Conservation (phyloP, 148 eudicot species). For the Chenopodium berlandieri region DNA sequence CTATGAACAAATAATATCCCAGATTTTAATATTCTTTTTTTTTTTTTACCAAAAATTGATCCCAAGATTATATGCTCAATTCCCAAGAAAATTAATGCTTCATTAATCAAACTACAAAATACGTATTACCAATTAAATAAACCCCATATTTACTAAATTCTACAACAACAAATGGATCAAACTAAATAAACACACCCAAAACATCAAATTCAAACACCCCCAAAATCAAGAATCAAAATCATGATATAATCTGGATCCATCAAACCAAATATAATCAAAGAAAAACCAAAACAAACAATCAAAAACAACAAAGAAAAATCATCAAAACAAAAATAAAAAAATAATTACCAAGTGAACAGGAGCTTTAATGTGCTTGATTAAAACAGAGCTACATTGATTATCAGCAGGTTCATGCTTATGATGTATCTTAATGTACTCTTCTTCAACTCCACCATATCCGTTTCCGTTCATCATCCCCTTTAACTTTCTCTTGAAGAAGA, state of each 20-base stretch:
- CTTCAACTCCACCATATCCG: conserved; percentile 39
- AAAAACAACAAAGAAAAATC: background rate
- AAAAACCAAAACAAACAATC: background rate
- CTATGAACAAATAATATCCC: too few relatives aligned
- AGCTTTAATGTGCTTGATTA: conserved; percentile 78
- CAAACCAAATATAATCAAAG: background rate
- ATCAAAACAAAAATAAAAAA: conserved; percentile 3
- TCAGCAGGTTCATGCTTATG: conserved; percentile 54
- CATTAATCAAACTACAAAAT: background rate
- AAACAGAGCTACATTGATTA: conserved; percentile 68
- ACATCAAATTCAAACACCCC: background rate
- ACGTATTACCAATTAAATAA: background rate
- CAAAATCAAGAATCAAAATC: background rate
- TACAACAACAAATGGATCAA: background rate
- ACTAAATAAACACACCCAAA: background rate
- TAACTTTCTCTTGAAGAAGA: background rate
- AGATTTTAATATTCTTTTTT: too few relatives aligned
- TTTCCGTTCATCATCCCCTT: conserved; percentile 37
- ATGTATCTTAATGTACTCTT: conserved; percentile 53
- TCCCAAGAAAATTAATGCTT: background rate
- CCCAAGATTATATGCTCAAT: background rate
- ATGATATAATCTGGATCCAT: background rate
- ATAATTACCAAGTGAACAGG: conserved; percentile 67
- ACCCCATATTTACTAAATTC: background rate
- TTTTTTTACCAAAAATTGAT: background rate